Evolutionary conservation across 306 rosid genomes (phyloP).

Genomic region (Hippophae tibetana): DNA sequence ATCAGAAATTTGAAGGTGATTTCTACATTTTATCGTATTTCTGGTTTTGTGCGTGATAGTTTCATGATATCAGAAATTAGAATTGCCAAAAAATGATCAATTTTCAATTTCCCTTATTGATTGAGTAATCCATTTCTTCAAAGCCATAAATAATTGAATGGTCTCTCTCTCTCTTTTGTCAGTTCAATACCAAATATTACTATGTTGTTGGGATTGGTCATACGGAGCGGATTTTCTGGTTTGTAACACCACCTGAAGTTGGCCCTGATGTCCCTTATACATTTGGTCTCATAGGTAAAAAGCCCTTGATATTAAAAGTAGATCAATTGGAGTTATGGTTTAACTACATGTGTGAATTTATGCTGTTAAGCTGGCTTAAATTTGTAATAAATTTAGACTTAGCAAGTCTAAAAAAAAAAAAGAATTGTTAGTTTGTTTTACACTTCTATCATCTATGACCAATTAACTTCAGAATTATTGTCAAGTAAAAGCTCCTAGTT

Average conservation of each 20-base stretch:
- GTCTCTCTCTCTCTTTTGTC: constrained; percentile 6
- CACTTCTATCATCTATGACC: background rate
- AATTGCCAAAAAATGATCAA: background rate
- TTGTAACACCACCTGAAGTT: constrained; percentile 64
- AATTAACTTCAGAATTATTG: background rate
- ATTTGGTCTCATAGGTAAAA: constrained; percentile 79
- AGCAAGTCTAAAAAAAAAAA: background rate
- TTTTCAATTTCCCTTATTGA: background rate
- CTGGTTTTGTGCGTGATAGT: background rate
- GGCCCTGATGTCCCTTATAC: constrained; percentile 91
- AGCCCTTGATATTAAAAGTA: background rate
- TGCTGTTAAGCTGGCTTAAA: background rate
- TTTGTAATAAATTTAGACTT: background rate
- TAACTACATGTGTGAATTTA: background rate
- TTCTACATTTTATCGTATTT: background rate
- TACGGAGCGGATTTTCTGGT: constrained; percentile 62
- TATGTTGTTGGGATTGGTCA: constrained; percentile 60
- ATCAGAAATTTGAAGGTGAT: constrained; percentile 33
- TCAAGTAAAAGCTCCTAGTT: background rate
- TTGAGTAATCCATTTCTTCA: background rate
- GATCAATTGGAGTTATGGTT: background rate
- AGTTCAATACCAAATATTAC: constrained; percentile 70
- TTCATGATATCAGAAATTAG: background rate
- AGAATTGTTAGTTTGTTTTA: background rate
- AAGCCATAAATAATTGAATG: background rate